phyloP scores from a whole-genome alignment of 352 stramenopile genomes.

The Plasmopara viticola region DNA sequence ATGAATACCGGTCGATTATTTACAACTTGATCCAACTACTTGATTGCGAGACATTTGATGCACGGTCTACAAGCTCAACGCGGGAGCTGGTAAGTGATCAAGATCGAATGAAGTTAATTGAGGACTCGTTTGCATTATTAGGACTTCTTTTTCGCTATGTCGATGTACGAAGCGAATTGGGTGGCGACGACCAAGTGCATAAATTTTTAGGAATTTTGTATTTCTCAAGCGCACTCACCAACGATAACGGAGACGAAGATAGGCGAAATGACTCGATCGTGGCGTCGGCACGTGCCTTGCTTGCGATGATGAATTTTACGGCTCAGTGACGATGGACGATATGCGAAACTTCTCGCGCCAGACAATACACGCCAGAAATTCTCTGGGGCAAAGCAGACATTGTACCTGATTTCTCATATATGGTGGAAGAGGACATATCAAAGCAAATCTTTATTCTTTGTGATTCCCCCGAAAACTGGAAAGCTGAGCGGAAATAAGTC shows the following conservation, averaged over 20 bases:
- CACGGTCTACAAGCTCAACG: constrained; percentile 25
- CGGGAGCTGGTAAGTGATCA: constrained; percentile 22
- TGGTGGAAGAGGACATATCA: too few relatives aligned
- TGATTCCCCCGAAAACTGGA: too few relatives aligned
- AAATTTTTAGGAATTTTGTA: constrained; percentile 52
- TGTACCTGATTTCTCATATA: too few relatives aligned
- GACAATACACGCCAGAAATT: not conserved
- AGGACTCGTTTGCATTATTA: constrained; percentile 52
- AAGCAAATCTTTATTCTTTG: too few relatives aligned
- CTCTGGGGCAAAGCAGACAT: too few relatives aligned
- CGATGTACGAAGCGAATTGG: constrained; percentile 48
- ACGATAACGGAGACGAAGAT: constrained; percentile 15
- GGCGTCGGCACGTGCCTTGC: constrained; percentile 39
- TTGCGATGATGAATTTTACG: constrained; percentile 26
- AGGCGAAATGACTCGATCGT: constrained; percentile 41
- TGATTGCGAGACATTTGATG: constrained; percentile 52
- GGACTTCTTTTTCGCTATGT: constrained; percentile 59
- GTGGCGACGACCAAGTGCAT: constrained; percentile 43
- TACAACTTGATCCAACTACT: constrained; percentile 60
- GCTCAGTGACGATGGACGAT: constrained; percentile 6
- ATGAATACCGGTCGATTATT: constrained; percentile 50
- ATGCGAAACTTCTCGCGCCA: not conserved
- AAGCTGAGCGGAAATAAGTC: too few relatives aligned
- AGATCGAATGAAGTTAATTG: constrained; percentile 33
- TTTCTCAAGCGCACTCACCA: constrained; percentile 31